A percentile compares a stretch with the other conserved stretches of the same genome.
These are phyloP conservation scores for Blastobotrys arbuscula DNA, from an alignment of 1,139 yeast species.

Conservation along the genomic window DNA sequence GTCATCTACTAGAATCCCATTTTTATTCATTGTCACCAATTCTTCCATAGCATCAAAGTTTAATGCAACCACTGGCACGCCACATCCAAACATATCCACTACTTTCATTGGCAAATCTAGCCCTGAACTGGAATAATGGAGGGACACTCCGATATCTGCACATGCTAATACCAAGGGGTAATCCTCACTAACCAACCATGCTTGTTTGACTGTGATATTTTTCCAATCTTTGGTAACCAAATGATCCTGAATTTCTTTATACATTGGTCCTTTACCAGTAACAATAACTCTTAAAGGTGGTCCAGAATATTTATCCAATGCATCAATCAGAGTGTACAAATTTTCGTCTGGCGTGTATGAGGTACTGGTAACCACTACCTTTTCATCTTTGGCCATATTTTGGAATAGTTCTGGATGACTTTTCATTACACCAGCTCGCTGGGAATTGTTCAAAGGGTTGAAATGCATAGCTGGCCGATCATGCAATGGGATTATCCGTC, in stretches of 20 bases:
- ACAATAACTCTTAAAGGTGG: constrained; percentile 52
- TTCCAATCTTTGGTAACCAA: constrained; percentile 29
- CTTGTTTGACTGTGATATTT: constrained; percentile 50
- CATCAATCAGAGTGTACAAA: constrained; percentile 60
- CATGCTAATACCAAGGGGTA: constrained; percentile 70
- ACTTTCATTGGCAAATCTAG: constrained; percentile 96
- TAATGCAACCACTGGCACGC: constrained; percentile 82
- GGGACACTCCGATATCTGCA: constrained; percentile 84
- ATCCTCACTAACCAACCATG: constrained; percentile 76
- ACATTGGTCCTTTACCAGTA: constrained; percentile 94
- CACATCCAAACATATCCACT: constrained; percentile 94
- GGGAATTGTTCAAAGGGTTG: constrained; percentile 40
- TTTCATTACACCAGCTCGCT: constrained; percentile 37
- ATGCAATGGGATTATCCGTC: constrained; percentile 36
- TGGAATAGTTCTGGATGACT: constrained; percentile 39
- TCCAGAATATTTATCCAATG: constrained; percentile 52
- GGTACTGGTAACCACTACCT: constrained; percentile 74
- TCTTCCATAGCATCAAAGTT: constrained; percentile 55
- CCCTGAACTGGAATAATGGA: constrained; percentile 90
- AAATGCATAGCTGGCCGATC: constrained; percentile 54
- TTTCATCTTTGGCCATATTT: constrained; percentile 41
- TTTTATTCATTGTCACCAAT: constrained; percentile 37
- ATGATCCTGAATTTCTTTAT: constrained; percentile 42
- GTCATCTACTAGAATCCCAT: constrained; percentile 43
- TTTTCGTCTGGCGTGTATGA: constrained; percentile 97